phyloP scores from a whole-genome alignment of 2,329 filamentous ascomycete species.

The Alternaria viburni region DNA sequence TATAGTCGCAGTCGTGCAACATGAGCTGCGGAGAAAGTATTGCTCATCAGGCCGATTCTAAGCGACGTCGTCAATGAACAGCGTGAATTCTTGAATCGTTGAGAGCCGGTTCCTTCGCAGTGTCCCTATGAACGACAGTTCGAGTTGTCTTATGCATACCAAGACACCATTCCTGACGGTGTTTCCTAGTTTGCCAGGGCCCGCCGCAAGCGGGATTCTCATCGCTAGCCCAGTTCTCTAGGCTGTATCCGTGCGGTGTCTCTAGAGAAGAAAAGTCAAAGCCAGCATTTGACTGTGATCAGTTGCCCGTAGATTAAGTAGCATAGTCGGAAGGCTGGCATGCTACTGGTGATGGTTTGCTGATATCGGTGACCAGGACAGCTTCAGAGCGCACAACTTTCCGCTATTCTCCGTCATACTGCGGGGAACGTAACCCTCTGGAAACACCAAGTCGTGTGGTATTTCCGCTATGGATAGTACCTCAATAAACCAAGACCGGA shows the following conservation, averaged over 20 bases:
- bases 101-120: not conserved
- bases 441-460: not conserved
- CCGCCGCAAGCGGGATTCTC: not conserved
- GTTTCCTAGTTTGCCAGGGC: not conserved
- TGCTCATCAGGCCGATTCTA: not conserved
- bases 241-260: not conserved
- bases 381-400: not conserved
- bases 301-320: not conserved
- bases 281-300: not conserved
- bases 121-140: not conserved
- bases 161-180: not conserved
- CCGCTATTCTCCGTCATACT: not conserved
- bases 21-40: not conserved
- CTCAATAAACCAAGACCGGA: not conserved
- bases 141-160: not conserved
- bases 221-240: not conserved
- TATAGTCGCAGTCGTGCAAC: not conserved
- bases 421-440: not conserved
- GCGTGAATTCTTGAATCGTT: not conserved
- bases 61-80: not conserved
- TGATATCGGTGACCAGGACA: not conserved
- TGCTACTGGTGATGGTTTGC: not conserved
- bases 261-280: not conserved
- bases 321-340: not conserved
- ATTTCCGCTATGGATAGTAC: not conserved